Percentiles rank a stretch among this genome's conserved stretches.
Evolutionary conservation across 306 rosid species (phyloP).

Genomic region (Inga oerstediana): DNA sequence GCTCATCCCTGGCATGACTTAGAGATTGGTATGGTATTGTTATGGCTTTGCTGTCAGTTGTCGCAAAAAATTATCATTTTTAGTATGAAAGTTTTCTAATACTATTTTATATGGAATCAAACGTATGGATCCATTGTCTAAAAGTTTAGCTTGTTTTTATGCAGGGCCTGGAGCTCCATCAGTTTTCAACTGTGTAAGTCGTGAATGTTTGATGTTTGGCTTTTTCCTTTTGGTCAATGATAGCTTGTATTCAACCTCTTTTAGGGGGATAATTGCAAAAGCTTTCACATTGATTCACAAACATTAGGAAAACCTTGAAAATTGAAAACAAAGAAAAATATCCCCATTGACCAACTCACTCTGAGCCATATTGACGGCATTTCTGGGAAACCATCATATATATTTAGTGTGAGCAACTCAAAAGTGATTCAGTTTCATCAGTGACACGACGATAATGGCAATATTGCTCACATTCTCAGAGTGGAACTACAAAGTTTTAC

Average conservation of each 20-base stretch:
- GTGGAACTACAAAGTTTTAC: slow-evolving; percentile 8
- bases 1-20: slow-evolving; percentile 99
- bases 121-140: slow-evolving; percentile 9
- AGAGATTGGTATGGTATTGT: slow-evolving; percentile 70
- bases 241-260: neutral
- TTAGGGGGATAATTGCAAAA: neutral
- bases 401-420: neutral
- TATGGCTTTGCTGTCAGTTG: neutral
- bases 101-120: neutral
- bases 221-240: neutral
- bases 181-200: slow-evolving; percentile 88
- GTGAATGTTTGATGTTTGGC: neutral
- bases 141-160: slow-evolving; percentile 34
- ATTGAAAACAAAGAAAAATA: neutral
- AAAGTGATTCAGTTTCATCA: slow-evolving; percentile 11
- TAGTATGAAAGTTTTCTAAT: neutral
- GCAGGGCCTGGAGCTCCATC: slow-evolving; percentile 98
- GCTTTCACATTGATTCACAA: neutral
- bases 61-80: slow-evolving; percentile 7
- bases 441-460: neutral
- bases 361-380: slow-evolving; percentile 3
- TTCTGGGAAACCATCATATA: neutral
- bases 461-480: slow-evolving; percentile 15
- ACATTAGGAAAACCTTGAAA: neutral
- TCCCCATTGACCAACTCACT: slow-evolving; percentile 13